Conservation (phyloP, 176 grass and related monocot species). For the Oryza coarctata region DNA sequence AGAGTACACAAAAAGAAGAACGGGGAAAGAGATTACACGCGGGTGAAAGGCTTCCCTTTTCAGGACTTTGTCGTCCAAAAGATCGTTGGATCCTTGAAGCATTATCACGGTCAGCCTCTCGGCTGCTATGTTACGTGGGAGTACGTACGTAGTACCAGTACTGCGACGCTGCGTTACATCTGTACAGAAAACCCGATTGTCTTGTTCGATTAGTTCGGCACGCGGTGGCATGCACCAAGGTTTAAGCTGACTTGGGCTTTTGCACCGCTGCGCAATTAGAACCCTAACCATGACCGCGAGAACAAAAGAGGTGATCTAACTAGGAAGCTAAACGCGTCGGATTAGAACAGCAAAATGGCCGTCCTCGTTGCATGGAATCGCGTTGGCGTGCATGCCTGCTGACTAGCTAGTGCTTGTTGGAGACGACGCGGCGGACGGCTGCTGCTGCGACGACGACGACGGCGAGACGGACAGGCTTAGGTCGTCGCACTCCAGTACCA, state of each 20-base stretch:
- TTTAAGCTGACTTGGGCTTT: not conserved
- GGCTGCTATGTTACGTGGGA: not conserved
- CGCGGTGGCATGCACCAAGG: not conserved
- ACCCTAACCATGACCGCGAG: constrained; percentile 24
- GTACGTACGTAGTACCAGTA: not conserved
- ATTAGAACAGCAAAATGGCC: constrained; percentile 34
- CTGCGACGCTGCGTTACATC: not conserved
- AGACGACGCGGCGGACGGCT: constrained; percentile 36
- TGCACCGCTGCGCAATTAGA: constrained; percentile 28
- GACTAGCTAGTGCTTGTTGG: constrained; percentile 45
- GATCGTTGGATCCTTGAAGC: not conserved
- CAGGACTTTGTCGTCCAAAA: constrained; percentile 38
- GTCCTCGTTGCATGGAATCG: not conserved
- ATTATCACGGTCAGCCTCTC: not conserved
- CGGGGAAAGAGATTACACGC: constrained; percentile 18
- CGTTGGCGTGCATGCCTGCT: constrained; percentile 9
- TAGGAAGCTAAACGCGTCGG: constrained; percentile 28
- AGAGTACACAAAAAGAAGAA: not conserved
- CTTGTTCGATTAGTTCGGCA: constrained; percentile 11
- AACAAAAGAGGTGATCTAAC: constrained; percentile 4
- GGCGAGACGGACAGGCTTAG: constrained; percentile 58
- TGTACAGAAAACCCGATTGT: constrained; percentile 41
- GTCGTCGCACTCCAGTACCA: constrained; percentile 49
- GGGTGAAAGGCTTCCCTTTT: constrained; percentile 35
- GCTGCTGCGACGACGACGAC: constrained; percentile 24